Evolutionary conservation across 108 stramenopile genomes (phyloP), one percentile per base, ranked within the genome.

Genomic region (Conticribra weissflogii): DNA sequence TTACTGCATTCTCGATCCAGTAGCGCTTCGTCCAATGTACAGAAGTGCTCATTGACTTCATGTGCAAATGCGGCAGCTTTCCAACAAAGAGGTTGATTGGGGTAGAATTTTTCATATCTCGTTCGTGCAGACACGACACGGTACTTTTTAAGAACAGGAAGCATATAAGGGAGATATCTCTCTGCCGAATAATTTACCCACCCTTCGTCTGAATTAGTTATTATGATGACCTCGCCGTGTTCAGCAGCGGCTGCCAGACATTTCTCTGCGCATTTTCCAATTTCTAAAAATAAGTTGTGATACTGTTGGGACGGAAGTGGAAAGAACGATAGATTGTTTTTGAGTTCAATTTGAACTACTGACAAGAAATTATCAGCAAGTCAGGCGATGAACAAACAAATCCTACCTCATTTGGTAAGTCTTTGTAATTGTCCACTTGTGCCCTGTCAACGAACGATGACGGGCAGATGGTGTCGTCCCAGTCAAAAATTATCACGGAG

Each of bases 41-140:
- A 82, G 51, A 84, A 92, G 54, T 87, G 83, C 64, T 96, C 92
- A 50, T 94, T 92, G 18, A 92, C 91, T 66, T 96, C 95, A 80
- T 96, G 92, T 2, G 95, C 95, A 79, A 96, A 96, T 31, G 95
- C 95, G 17, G 95, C 95, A 16, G 95, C 92, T 66, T 96, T 96
- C 95, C 95, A 96, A 67, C 95, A 96, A 5, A 94, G 77, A 2
- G 95, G 91, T 67, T 92, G 89, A 18, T 84, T 83, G 19, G 95
- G 95, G 69, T 94, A 96, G 64, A 94, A 93, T 19, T 81, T 76
- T 71, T 96, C 95, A 58, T 92, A 96, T 7, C 83, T 64, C 1
- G 95, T 94, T 59, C 95, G 74, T 15, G 95, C 92, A 19, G 89
- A 90, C 32, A 96, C 82, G 57, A 96, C 70, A 17, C 83, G 80